These are phyloP conservation scores for Apiotrichum sp. DNA, from an alignment of 1,284 basidiomycete genomes.

Conservation along the genomic window DNA sequence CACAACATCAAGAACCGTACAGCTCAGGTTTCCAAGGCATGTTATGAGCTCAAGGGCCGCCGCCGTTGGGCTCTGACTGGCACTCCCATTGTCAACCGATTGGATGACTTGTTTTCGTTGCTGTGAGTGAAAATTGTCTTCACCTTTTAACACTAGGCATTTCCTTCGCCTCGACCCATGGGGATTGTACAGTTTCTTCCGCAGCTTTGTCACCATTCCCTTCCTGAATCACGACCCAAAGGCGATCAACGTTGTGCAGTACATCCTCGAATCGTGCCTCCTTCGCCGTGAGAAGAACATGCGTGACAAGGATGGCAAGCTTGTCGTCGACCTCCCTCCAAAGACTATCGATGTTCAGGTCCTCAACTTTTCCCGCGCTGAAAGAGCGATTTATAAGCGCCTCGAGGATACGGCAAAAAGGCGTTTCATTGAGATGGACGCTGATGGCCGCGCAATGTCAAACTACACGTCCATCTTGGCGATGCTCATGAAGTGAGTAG, in stretches of 20 bases:
- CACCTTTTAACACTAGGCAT: constrained; percentile 52
- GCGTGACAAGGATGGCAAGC: constrained; percentile 78
- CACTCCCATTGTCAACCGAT: constrained; percentile 90
- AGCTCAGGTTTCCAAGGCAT: constrained; percentile 85
- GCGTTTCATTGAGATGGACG: constrained; percentile 65
- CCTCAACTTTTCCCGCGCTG: constrained; percentile 67
- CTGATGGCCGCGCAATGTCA: constrained; percentile 68
- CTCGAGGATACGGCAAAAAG: constrained; percentile 44
- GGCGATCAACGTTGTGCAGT: constrained; percentile 86
- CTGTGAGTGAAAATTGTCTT: constrained; percentile 52
- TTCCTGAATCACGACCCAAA: constrained; percentile 81
- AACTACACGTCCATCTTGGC: constrained; percentile 86
- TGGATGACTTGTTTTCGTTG: constrained; percentile 87
- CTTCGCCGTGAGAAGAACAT: constrained; percentile 92
- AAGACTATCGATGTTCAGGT: constrained; percentile 71
- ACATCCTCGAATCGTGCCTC: constrained; percentile 80
- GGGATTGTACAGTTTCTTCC: constrained; percentile 82
- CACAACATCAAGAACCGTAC: constrained; percentile 90
- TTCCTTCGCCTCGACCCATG: constrained; percentile 87
- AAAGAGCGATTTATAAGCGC: constrained; percentile 67
- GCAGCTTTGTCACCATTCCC: constrained; percentile 80
- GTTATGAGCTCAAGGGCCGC: constrained; percentile 71
- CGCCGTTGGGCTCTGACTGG: constrained; percentile 89
- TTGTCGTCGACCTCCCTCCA: constrained; percentile 79
- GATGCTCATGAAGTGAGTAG: constrained; percentile 73